A percentile compares a stretch with the other conserved stretches of the same genome.
Evolutionary conservation across 768 basidiomycete genomes (phyloP).

Genomic region (Auricularia sp.): DNA sequence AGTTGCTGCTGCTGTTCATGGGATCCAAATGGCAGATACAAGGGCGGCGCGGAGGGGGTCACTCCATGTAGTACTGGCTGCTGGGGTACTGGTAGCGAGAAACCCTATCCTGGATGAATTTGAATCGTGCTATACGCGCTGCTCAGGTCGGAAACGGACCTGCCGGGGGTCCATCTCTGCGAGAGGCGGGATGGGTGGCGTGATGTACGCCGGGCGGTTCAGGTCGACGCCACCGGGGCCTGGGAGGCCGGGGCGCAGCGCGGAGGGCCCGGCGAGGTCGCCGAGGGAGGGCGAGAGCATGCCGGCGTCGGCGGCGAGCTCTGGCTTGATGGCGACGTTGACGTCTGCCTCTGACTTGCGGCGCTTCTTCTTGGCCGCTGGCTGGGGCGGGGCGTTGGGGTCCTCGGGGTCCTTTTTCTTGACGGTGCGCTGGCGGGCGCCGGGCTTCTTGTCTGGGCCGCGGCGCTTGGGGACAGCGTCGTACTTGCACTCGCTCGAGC

Average conservation of each 20-base stretch:
- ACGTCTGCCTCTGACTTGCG: background rate
- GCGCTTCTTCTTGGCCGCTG: conserved; percentile 3
- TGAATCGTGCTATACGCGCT: background rate
- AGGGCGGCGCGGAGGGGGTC: background rate
- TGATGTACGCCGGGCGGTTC: background rate
- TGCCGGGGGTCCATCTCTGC: background rate
- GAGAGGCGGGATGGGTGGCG: background rate
- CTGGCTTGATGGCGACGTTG: conserved; percentile 2
- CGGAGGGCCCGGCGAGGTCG: background rate
- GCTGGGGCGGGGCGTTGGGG: background rate
- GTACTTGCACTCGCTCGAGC: conserved; percentile 50
- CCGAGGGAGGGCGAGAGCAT: background rate
- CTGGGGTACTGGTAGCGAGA: background rate
- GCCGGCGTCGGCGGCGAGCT: background rate
- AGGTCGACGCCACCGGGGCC: background rate
- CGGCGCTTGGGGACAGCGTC: conserved; percentile 66
- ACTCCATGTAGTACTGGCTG: background rate
- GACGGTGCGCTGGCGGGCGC: conserved; percentile 56
- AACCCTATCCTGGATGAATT: background rate
- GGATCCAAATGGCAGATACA: background rate
- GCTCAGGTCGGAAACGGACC: background rate
- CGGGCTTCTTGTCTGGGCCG: conserved; percentile 72
- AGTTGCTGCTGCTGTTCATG: background rate
- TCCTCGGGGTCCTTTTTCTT: conserved; percentile 15
- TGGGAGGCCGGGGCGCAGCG: background rate